Percentiles rank a stretch among this genome's conserved stretches.
Evolutionary conservation across 73 alveolate genomes (phyloP).

Genomic region (Paramecium sexaurelia): DNA sequence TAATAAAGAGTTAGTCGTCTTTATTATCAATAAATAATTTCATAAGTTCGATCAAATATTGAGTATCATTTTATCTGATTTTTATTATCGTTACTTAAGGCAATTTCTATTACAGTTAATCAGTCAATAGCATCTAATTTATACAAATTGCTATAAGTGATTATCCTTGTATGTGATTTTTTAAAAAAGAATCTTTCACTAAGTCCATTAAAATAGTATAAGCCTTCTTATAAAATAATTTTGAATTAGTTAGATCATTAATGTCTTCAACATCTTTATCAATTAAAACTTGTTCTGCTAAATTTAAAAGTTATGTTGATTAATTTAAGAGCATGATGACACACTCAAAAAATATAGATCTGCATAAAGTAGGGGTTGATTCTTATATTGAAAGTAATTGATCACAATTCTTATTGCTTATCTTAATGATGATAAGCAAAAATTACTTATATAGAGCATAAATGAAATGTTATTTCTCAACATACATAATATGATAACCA

Average conservation of each 20-base stretch:
- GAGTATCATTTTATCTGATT: neutral
- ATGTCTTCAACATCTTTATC: neutral
- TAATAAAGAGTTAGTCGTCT: neutral
- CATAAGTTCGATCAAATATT: constrained; percentile 2
- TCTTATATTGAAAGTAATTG: neutral
- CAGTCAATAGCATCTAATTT: neutral
- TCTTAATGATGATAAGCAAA: neutral
- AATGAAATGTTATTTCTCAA: neutral
- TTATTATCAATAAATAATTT: neutral
- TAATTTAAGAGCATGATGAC: neutral
- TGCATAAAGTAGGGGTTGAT: neutral
- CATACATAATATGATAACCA: neutral
- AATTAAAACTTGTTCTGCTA: neutral
- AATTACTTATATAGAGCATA: neutral
- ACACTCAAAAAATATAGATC: neutral
- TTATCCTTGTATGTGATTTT: neutral
- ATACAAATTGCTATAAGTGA: neutral
- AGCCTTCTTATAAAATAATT: neutral
- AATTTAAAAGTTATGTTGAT: neutral
- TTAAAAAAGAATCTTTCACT: neutral
- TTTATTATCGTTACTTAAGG: neutral
- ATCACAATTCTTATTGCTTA: neutral
- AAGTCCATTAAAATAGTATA: neutral
- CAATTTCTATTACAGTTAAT: neutral
- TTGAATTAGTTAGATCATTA: neutral